phyloP scores from a whole-genome alignment of 176 grass and related monocot genomes.

The Carex myosuroides region DNA sequence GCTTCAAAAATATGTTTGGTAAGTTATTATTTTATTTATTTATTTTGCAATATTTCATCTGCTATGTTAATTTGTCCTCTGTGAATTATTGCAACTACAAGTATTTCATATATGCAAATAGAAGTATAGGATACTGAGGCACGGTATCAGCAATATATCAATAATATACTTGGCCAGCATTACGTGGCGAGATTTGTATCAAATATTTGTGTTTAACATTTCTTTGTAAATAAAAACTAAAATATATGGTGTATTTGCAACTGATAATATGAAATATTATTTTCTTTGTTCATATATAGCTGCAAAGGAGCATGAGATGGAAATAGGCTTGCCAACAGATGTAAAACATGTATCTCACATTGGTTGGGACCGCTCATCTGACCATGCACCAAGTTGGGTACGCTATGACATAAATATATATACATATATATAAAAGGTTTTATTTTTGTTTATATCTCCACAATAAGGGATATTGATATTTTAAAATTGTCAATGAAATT shows the following conservation, averaged over 20 bases:
- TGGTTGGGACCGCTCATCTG: conserved; percentile 12
- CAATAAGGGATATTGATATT: background rate
- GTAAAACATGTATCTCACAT: conserved; percentile 29
- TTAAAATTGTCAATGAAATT: background rate
- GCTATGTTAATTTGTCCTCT: background rate
- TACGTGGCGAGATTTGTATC: no score
- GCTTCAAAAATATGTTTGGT: conserved; percentile 29
- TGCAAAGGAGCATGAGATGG: conserved; percentile 21
- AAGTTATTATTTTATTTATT: background rate
- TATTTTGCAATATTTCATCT: background rate
- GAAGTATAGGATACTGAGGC: background rate
- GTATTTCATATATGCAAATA: background rate
- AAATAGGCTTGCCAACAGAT: conserved; percentile 15
- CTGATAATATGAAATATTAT: background rate
- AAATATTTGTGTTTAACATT: background rate
- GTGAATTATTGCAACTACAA: background rate
- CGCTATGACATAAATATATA: background rate
- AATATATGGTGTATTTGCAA: conserved; percentile 1
- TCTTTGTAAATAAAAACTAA: background rate
- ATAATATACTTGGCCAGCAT: background rate
- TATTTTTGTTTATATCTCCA: background rate
- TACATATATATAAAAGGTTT: background rate
- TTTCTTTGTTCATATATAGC: conserved; percentile 9
- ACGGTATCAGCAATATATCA: background rate
- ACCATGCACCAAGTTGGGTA: conserved; percentile 24